Conservation (phyloP, 345 rosid genomes). For the Excoecaria agallocha region DNA sequence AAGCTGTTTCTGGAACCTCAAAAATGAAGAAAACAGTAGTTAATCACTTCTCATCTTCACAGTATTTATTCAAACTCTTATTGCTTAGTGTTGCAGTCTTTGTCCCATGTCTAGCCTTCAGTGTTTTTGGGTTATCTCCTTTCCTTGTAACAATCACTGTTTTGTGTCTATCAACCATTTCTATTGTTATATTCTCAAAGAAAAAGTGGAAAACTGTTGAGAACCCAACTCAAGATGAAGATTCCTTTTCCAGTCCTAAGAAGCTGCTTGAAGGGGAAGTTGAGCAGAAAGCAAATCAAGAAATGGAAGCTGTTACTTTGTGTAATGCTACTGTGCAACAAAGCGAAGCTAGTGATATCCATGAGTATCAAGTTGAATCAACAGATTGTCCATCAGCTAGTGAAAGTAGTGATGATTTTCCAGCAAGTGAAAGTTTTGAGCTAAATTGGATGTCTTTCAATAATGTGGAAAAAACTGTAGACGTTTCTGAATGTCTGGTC, state of each 20-base stretch:
- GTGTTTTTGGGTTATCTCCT: conserved; percentile 26
- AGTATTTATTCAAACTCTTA: conserved; percentile 25
- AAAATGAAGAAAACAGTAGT: conserved; percentile 33
- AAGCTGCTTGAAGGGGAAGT: conserved; percentile 8
- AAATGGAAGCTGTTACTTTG: conserved; percentile 9
- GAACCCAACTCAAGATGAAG: conserved; percentile 18
- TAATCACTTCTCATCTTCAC: conserved; percentile 23
- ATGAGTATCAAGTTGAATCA: conserved; percentile 29
- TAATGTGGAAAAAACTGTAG: conserved; percentile 18
- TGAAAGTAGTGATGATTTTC: conserved; percentile 32
- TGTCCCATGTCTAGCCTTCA: conserved; percentile 29
- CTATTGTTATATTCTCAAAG: conserved; percentile 27
- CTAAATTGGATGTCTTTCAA: conserved; percentile 28
- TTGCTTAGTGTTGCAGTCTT: conserved; percentile 25
- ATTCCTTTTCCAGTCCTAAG: conserved; percentile 9
- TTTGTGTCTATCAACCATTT: conserved; percentile 40
- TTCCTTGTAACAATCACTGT: conserved; percentile 33
- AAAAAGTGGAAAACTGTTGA: conserved; percentile 16
- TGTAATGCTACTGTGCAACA: conserved; percentile 16
- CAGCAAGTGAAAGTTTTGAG: conserved; percentile 28
- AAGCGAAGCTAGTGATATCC: conserved; percentile 14
- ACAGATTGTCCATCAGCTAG: conserved; percentile 33
- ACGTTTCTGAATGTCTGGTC: conserved; percentile 21
- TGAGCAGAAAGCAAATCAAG: conserved; percentile 18
- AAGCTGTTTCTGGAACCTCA: conserved; percentile 17